These are phyloP conservation scores for Rhizophora mangle DNA, from an alignment of 345 rosid genomes.

Conservation along the genomic window DNA sequence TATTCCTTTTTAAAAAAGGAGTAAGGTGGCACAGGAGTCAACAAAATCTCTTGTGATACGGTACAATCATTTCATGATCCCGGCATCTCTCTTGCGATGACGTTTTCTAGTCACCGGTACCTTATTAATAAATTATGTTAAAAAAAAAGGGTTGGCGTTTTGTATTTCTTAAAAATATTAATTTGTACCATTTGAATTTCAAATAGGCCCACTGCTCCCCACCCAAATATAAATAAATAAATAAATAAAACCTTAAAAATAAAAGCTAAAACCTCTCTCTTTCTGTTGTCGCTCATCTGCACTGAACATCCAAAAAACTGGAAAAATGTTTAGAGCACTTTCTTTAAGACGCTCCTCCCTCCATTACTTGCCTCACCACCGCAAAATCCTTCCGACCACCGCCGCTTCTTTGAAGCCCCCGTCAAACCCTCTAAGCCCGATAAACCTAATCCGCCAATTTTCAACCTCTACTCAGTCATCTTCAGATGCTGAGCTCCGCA, in stretches of 20 bases:
- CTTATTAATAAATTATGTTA: no score
- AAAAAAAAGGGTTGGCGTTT: no score
- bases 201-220: background rate
- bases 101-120: no score
- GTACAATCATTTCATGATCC: no score
- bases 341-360: slow-evolving; percentile 48
- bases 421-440: slow-evolving; percentile 17
- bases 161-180: no score
- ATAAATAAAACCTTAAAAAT: background rate
- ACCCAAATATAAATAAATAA: no score
- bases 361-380: background rate
- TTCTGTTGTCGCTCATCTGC: slow-evolving; percentile 41
- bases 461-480: slow-evolving; percentile 38
- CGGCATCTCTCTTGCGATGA: no score
- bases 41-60: no score
- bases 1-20: no score
- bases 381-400: slow-evolving; percentile 13
- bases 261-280: slow-evolving; percentile 48
- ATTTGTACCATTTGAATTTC: no score
- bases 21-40: no score
- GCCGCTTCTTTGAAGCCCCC: slow-evolving; percentile 2
- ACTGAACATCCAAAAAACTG: background rate
- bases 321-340: slow-evolving; percentile 52
- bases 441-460: slow-evolving; percentile 35
- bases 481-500: slow-evolving; percentile 60